A percentile compares a stretch with the other conserved stretches of the same genome.
Evolutionary conservation across 371 early-diverging fungal genomes (phyloP).

Genomic region (Batkoa obscura): DNA sequence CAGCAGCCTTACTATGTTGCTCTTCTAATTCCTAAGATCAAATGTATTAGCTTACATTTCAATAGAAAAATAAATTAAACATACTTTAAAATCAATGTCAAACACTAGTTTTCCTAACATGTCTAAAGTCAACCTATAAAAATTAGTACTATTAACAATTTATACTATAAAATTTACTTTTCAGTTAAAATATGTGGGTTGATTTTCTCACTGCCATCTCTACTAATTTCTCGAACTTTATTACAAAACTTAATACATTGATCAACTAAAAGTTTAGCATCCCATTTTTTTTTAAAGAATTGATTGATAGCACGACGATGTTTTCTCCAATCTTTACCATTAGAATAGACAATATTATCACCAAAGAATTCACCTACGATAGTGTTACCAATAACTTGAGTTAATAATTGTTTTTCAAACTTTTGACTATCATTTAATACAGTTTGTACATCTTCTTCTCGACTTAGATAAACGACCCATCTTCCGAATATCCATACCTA

Average conservation of each 20-base stretch:
- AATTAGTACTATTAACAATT: neutral
- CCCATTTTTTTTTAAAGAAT: slow-evolving; percentile 2
- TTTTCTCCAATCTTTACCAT: slow-evolving; percentile 3
- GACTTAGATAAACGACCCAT: neutral
- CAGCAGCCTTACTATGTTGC: neutral
- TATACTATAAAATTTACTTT: neutral
- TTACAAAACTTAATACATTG: neutral
- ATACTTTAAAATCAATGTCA: slow-evolving; percentile 2
- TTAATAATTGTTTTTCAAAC: neutral
- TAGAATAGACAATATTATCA: neutral
- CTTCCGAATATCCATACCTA: neutral
- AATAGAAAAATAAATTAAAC: neutral
- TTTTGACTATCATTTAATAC: neutral
- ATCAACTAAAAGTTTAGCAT: neutral
- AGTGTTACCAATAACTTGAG: neutral
- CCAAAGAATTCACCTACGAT: neutral
- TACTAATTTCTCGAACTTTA: neutral
- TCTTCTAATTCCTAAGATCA: neutral
- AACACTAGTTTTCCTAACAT: slow-evolving; percentile 1
- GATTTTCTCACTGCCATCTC: neutral
- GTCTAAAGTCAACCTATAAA: slow-evolving; percentile 2
- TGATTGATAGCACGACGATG: neutral
- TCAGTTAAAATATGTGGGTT: neutral
- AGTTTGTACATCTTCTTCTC: neutral
- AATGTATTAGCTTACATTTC: neutral